Evolutionary conservation across 805 yeast genomes (phyloP), one percentile per base, ranked within the genome.

Genomic region (Starmerella davenportii): DNA sequence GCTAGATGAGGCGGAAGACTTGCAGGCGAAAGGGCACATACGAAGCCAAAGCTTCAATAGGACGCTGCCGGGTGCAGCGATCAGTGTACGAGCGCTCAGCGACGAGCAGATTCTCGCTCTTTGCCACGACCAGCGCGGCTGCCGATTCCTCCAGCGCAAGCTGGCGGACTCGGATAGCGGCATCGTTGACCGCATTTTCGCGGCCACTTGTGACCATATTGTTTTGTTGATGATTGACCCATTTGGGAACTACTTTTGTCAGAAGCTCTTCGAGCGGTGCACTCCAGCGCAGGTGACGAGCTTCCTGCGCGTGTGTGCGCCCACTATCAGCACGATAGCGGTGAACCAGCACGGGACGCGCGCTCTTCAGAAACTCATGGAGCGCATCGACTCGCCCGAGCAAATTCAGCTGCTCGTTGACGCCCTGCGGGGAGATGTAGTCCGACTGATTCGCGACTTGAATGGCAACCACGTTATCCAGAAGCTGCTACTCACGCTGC

Each of bases 391-490:
- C 17, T 69, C 79, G 8, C 71, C 69, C 16, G 76, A 78, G 49
- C 96, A 87, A 58, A 72, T 79, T 21, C 57, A 64, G 27, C 62
- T 81, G 38, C 61, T 81, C 36, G 71, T 76, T 18, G 60, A 64
- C 4, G 63, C 79, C 3, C 64, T 82, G 41, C 59, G 68, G 20
- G 70, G 77, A 2, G 78, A 80, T 42, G 77, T 90, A 39, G 93
- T 85, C 4, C 61, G 72, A 31, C 62, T 90, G 48, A 76, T 90
- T 36, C 70, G 87, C 49, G 96, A 90, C 57, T 64, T 85, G 55
- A 90, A 90, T 58, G 98, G 98, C 47, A 90, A 90, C 56, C 98
- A 87, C 57, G 95, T 90, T 27, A 77, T 90, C 37, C 98, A 90
- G 56, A 85, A 82, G 59, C 80, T 94, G 56, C 63, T 90, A 44